Evolutionary conservation across 2,329 filamentous ascomycete species (phyloP).

Genomic region (Penicillium sp.): DNA sequence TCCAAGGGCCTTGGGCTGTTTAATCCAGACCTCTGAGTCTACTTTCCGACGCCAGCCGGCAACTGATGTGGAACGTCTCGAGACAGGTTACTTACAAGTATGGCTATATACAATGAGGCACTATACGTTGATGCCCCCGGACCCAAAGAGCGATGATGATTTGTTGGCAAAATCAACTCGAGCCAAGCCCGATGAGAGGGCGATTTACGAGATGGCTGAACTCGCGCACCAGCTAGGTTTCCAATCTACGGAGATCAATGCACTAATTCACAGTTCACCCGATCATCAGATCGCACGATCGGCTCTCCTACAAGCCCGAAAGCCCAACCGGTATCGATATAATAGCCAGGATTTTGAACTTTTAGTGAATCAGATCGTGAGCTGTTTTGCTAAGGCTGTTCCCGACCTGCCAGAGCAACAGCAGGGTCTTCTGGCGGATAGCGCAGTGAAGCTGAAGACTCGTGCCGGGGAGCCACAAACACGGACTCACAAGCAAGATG

Average conservation of each 20-base stretch:
- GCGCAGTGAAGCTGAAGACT: not conserved
- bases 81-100: slow-evolving; percentile 27
- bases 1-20: not conserved
- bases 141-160: slow-evolving; percentile 12
- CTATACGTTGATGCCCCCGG: slow-evolving; percentile 23
- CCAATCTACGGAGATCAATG: slow-evolving; percentile 13
- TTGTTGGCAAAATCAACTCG: slow-evolving; percentile 9
- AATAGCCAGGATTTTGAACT: slow-evolving; percentile 12
- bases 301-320: slow-evolving; percentile 22
- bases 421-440: not conserved
- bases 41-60: slow-evolving; percentile 10
- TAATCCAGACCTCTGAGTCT: slow-evolving; percentile 6
- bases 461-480: not conserved
- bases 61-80: slow-evolving; percentile 6
- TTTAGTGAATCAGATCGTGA: slow-evolving; percentile 17
- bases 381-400: slow-evolving; percentile 17
- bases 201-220: slow-evolving; percentile 22
- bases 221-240: slow-evolving; percentile 23
- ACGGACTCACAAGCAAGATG: not conserved
- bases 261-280: slow-evolving; percentile 16
- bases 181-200: slow-evolving; percentile 15
- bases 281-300: slow-evolving; percentile 17
- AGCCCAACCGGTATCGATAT: slow-evolving; percentile 19
- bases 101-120: slow-evolving; percentile 34
- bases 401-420: not conserved